Evolutionary conservation across 169 alveolate genomes (phyloP).

Genomic region (Eimeria zaria): DNA sequence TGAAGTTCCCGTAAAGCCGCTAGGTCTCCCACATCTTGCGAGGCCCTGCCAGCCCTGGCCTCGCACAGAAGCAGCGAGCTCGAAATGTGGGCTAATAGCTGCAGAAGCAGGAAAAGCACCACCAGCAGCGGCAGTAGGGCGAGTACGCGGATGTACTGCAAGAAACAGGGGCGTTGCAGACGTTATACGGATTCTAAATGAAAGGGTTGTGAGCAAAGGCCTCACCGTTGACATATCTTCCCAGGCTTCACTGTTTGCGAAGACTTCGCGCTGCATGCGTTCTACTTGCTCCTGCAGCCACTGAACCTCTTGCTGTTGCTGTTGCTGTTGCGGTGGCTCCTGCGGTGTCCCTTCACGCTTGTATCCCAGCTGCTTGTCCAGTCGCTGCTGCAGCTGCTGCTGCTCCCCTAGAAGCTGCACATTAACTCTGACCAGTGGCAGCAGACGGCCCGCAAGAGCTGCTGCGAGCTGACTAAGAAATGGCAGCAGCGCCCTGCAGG

Average conservation of each 20-base stretch:
- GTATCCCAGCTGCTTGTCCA: conserved; percentile 8
- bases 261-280: conserved; percentile 59
- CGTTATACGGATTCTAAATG: too few species aligned
- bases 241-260: conserved; percentile 25
- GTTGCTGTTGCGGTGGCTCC: conserved; percentile 28
- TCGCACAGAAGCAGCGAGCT: conserved; percentile 49
- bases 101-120: conserved; percentile 13
- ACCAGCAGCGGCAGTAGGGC: neutral
- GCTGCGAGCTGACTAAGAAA: conserved; percentile 33
- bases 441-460: conserved; percentile 14
- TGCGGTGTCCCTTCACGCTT: neutral
- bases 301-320: conserved; percentile 30
- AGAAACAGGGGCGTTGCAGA: neutral
- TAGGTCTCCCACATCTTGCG: conserved; percentile 19
- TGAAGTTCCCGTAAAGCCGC: conserved; percentile 25
- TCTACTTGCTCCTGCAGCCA: conserved; percentile 38
- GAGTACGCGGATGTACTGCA: neutral
- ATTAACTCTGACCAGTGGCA: conserved; percentile 36
- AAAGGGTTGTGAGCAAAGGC: neutral
- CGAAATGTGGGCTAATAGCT: conserved; percentile 29
- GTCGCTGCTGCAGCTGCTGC: conserved; percentile 59
- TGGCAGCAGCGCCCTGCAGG: conserved; percentile 47
- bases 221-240: conserved; percentile 43
- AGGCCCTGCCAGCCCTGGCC: conserved; percentile 35
- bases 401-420: conserved; percentile 36